A percentile compares a stretch with the other conserved stretches of the same genome.
Evolutionary conservation across 2,329 filamentous ascomycete species (phyloP).

Genomic region (Cladophialophora yegresii): DNA sequence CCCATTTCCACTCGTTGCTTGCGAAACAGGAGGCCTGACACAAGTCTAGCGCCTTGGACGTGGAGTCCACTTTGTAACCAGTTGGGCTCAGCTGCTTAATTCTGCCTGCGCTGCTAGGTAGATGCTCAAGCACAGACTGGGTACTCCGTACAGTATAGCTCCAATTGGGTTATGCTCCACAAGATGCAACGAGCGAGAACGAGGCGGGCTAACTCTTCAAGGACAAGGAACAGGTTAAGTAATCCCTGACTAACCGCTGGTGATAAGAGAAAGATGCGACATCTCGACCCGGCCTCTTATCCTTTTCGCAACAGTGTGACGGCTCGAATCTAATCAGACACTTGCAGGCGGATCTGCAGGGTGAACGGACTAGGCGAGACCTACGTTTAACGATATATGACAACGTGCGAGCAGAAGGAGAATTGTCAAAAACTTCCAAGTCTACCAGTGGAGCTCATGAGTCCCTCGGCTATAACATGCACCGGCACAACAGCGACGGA

Average conservation of each 20-base stretch:
- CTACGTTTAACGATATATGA: neutral
- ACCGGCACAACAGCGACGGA: neutral
- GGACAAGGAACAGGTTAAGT: conserved; percentile 3
- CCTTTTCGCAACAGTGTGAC: neutral
- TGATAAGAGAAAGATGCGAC: neutral
- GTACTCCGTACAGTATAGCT: neutral
- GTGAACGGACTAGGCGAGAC: neutral
- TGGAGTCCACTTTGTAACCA: conserved; percentile 1
- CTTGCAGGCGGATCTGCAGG: neutral
- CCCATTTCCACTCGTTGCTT: neutral
- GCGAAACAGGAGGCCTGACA: neutral
- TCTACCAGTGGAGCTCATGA: neutral
- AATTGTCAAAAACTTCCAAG: neutral
- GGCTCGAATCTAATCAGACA: neutral
- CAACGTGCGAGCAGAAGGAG: neutral
- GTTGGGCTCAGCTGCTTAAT: neutral
- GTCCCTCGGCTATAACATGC: conserved; percentile 1
- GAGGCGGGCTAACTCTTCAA: conserved; percentile 2
- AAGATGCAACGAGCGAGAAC: conserved; percentile 2
- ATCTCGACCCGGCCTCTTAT: neutral
- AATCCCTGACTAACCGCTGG: conserved; percentile 17
- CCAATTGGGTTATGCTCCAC: neutral
- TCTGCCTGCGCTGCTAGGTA: neutral
- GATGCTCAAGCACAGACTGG: neutral
- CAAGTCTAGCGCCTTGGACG: neutral